Conservation (phyloP, 176 grass and related monocot genomes). For the Miscanthus lutarioriparius region DNA sequence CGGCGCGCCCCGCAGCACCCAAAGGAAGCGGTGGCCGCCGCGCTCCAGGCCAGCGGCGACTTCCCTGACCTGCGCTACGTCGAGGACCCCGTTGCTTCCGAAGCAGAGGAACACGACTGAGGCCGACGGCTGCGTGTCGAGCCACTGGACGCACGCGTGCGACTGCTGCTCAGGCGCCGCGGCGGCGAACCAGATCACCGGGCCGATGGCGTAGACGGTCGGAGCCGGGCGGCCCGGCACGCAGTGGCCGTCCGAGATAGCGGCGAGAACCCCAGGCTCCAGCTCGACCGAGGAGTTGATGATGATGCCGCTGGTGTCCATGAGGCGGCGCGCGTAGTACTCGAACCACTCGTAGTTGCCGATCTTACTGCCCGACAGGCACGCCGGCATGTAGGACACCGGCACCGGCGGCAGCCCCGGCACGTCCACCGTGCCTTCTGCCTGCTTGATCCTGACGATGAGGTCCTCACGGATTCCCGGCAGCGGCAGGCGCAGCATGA, state of each 20-base stretch:
- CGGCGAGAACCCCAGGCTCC: slow-evolving; percentile 23
- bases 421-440: neutral
- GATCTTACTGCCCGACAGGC: neutral
- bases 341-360: slow-evolving; percentile 37
- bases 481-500: slow-evolving; percentile 28
- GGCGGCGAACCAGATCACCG: slow-evolving; percentile 14
- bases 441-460: neutral
- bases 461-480: slow-evolving; percentile 12
- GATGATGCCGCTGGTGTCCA: slow-evolving; percentile 39
- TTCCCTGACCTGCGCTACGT: neutral
- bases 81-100: slow-evolving; percentile 35
- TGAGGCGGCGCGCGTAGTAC: slow-evolving; percentile 19
- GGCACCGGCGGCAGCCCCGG: slow-evolving; percentile 43
- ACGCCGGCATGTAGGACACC: neutral
- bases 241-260: slow-evolving; percentile 33
- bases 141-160: slow-evolving; percentile 54
- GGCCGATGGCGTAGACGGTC: slow-evolving; percentile 33
- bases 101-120: slow-evolving; percentile 63
- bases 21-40: neutral
- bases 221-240: neutral
- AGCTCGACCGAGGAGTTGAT: slow-evolving; percentile 41
- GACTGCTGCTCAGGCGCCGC: neutral
- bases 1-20: slow-evolving; percentile 5
- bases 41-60: neutral
- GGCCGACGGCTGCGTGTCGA: slow-evolving; percentile 37